Conservation (phyloP, 306 rosid species). For the Fragaria vesca region DNA sequence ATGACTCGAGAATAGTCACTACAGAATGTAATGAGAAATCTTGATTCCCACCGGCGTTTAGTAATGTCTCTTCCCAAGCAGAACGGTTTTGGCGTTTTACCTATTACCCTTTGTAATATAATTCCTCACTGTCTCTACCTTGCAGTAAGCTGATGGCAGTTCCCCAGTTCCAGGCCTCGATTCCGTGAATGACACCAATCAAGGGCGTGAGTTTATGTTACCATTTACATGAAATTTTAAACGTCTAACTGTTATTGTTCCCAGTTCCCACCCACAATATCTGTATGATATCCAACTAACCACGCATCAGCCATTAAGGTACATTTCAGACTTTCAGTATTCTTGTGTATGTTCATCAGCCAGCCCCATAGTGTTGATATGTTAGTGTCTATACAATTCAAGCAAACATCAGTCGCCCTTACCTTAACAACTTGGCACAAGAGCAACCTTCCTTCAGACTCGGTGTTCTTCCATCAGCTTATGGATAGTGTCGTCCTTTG, state of each 20-base stretch:
- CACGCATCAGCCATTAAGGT: neutral
- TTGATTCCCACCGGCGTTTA: no score
- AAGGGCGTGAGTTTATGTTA: neutral
- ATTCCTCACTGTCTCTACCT: no score
- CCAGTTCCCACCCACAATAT: neutral
- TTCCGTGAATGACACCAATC: neutral
- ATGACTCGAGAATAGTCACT: no score
- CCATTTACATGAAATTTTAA: neutral
- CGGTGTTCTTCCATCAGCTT: neutral
- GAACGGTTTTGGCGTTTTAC: no score
- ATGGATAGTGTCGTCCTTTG: neutral
- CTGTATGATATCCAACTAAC: neutral
- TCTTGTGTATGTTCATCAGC: neutral
- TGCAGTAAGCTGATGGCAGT: no score
- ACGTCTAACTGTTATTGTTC: neutral
- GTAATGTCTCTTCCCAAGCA: no score
- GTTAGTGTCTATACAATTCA: neutral
- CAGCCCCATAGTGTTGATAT: neutral
- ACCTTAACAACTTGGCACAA: neutral
- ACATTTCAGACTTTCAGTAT: neutral
- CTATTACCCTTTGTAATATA: no score
- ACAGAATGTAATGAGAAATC: no score
- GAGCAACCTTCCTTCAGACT: constrained; percentile 5
- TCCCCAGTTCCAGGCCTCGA: neutral
- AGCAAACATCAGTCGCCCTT: neutral